Evolutionary conservation across 768 basidiomycete genomes (phyloP).

Genomic region (Suillus spraguei): DNA sequence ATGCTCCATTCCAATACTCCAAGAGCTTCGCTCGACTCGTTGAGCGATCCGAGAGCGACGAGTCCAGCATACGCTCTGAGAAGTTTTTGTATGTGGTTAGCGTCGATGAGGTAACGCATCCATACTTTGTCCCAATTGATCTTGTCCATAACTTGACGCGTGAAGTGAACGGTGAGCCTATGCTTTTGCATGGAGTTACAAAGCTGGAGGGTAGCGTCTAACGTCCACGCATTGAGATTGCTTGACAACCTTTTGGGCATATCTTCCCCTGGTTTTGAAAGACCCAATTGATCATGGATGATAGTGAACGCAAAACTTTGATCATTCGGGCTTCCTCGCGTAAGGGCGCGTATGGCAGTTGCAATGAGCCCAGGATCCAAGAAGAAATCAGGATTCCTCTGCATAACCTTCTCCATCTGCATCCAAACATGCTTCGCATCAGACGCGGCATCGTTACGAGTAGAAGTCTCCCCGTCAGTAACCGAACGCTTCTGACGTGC

Average conservation of each 20-base stretch:
- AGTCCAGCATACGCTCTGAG: slow-evolving; percentile 50
- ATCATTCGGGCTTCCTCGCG: slow-evolving; percentile 58
- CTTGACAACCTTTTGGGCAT: slow-evolving; percentile 39
- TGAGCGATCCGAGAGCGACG: slow-evolving; percentile 40
- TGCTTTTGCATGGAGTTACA: slow-evolving; percentile 54
- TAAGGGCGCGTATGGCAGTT: slow-evolving; percentile 55
- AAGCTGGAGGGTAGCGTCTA: slow-evolving; percentile 56
- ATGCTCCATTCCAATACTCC: slow-evolving; percentile 72
- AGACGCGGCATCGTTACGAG: slow-evolving; percentile 47
- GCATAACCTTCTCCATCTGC: slow-evolving; percentile 56
- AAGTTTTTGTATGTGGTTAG: slow-evolving; percentile 62
- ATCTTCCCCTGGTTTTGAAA: slow-evolving; percentile 49
- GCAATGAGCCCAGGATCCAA: slow-evolving; percentile 58
- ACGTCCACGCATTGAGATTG: slow-evolving; percentile 46
- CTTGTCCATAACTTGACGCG: slow-evolving; percentile 56
- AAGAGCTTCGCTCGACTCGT: slow-evolving; percentile 50
- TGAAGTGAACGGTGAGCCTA: slow-evolving; percentile 55
- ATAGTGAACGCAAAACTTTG: slow-evolving; percentile 70
- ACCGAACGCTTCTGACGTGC: slow-evolving; percentile 18
- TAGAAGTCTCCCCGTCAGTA: slow-evolving; percentile 24
- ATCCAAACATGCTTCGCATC: slow-evolving; percentile 76
- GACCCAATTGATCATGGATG: slow-evolving; percentile 61
- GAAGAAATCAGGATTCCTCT: slow-evolving; percentile 45
- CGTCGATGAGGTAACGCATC: slow-evolving; percentile 47
- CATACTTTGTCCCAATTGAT: slow-evolving; percentile 21